phyloP scores from a whole-genome alignment of 1,284 basidiomycete genomes.

The Grifola frondosa region DNA sequence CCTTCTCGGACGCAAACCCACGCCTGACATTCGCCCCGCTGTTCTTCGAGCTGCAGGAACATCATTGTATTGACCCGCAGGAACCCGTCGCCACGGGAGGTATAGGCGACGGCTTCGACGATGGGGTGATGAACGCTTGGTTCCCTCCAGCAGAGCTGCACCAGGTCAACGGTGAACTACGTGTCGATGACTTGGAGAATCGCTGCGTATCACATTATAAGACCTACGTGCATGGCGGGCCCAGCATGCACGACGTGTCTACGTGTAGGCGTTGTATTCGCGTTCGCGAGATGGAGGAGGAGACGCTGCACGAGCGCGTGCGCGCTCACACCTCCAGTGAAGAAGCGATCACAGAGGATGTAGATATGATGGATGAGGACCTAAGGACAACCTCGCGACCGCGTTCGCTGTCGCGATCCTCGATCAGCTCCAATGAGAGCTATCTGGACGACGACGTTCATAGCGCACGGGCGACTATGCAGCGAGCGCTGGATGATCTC shows the following conservation, averaged over 20 bases:
- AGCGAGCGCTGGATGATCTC: constrained; percentile 25
- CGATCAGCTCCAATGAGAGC: too few species aligned
- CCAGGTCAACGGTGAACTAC: constrained; percentile 21
- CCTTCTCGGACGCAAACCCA: constrained; percentile 39
- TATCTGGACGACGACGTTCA: constrained; percentile 20
- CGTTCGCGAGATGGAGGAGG: constrained; percentile 21
- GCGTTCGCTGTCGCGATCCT: too few species aligned
- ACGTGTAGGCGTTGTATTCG: constrained; percentile 35
- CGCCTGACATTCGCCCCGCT: constrained; percentile 43
- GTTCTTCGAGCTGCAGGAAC: constrained; percentile 55
- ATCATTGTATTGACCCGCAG: constrained; percentile 47
- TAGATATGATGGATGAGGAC: neutral
- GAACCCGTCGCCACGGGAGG: constrained; percentile 25
- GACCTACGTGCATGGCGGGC: constrained; percentile 33
- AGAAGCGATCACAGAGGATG: neutral
- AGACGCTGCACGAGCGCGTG: constrained; percentile 7
- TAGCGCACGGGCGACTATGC: constrained; percentile 19
- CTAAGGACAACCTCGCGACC: neutral
- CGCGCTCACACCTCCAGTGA: neutral
- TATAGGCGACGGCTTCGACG: constrained; percentile 41
- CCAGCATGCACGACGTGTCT: constrained; percentile 41
- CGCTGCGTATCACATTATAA: constrained; percentile 31
- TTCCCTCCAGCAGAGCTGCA: constrained; percentile 36
- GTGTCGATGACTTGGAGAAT: constrained; percentile 6
- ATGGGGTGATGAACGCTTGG: constrained; percentile 56